Evolutionary conservation across 2,329 filamentous ascomycete species (phyloP).

Genomic region (Fusarium verticillioides): DNA sequence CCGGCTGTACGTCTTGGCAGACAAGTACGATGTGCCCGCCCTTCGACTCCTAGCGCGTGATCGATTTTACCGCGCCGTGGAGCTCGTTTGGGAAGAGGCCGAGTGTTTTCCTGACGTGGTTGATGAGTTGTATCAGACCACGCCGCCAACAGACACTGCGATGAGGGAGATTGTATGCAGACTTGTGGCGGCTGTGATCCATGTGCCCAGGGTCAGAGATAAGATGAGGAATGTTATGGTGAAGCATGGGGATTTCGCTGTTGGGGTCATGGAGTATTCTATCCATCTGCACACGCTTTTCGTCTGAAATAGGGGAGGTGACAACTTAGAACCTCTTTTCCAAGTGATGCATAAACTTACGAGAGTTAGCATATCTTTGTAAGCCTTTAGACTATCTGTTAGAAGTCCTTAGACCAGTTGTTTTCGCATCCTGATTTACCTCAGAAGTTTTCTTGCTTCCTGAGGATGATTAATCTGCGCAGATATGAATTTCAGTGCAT

Average conservation of each 20-base stretch:
- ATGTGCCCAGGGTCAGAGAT: not conserved
- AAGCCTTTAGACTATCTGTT: not conserved
- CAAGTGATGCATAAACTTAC: no score
- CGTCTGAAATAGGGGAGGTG: not conserved
- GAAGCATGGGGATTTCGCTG: constrained; percentile 26
- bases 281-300: not conserved
- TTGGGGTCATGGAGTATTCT: constrained; percentile 26
- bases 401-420: not conserved
- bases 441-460: not conserved
- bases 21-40: constrained; percentile 50
- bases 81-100: constrained; percentile 10
- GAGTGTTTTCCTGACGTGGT: constrained; percentile 15
- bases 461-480: not conserved
- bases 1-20: constrained; percentile 49
- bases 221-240: constrained; percentile 7
- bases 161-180: constrained; percentile 28
- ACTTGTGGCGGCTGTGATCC: constrained; percentile 11
- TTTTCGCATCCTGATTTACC: not conserved
- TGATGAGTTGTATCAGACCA: constrained; percentile 23
- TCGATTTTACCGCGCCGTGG: constrained; percentile 45
- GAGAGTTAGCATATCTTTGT: not conserved
- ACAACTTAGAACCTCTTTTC: not conserved
- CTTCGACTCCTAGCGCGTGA: constrained; percentile 46
- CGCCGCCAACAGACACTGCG: not conserved
- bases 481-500: not conserved